phyloP scores from a whole-genome alignment of 1,139 yeast species.

The Protomyces inouyei region DNA sequence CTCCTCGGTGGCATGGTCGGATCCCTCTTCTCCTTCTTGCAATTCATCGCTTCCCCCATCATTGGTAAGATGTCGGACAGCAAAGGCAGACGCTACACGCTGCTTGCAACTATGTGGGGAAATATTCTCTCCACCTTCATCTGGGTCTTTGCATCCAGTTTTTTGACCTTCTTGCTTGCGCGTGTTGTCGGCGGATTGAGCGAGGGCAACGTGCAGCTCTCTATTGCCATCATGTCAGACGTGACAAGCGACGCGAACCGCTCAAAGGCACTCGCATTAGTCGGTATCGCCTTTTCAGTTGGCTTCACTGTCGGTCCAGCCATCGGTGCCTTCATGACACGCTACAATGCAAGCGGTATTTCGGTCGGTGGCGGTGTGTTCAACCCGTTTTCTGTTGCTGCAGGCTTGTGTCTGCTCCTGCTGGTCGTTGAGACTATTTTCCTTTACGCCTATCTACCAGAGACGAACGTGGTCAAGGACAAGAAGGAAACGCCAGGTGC shows the following conservation, averaged over 20 bases:
- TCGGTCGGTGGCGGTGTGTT: conserved; percentile 8
- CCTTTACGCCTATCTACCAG: conserved; percentile 16
- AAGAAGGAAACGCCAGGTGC: background rate
- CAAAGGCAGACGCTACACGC: conserved; percentile 17
- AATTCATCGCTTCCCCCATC: conserved; percentile 26
- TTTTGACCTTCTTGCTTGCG: conserved; percentile 15
- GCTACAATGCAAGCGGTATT: conserved; percentile 24
- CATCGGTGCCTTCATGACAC: conserved; percentile 26
- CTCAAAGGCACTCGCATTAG: conserved; percentile 24
- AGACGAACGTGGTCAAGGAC: conserved; percentile 9
- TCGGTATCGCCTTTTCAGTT: conserved; percentile 26
- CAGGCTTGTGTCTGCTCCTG: conserved; percentile 11
- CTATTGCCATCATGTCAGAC: conserved; percentile 27
- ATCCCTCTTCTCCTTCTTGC: conserved; percentile 23
- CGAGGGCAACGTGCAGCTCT: conserved; percentile 26
- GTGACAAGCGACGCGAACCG: conserved; percentile 25
- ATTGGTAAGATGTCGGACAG: conserved; percentile 19
- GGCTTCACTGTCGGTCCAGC: conserved; percentile 28
- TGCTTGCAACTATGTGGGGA: conserved; percentile 25
- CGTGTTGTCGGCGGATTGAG: conserved; percentile 26
- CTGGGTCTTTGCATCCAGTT: conserved; percentile 28
- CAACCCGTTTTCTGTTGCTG: conserved; percentile 25
- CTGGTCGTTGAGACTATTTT: conserved; percentile 20
- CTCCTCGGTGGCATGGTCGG: conserved; percentile 27
- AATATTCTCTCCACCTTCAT: conserved; percentile 24